phyloP scores from a whole-genome alignment of 2,329 filamentous ascomycete species.

The Fusarium odoratissimum region DNA sequence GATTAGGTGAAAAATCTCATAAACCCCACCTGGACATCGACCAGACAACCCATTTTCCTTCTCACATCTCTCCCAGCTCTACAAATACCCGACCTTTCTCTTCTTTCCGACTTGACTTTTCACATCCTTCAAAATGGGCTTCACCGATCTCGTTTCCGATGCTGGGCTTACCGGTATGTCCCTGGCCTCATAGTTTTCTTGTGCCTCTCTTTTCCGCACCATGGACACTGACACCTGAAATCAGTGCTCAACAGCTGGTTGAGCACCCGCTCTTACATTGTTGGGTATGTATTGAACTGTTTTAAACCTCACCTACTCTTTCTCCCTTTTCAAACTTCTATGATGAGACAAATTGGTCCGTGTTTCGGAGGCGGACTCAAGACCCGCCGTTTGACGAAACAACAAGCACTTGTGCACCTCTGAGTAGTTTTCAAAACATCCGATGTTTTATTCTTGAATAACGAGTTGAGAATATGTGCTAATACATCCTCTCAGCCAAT shows the following conservation, averaged over 20 bases:
- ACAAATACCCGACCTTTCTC: constrained; percentile 45
- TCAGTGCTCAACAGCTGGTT: constrained; percentile 79
- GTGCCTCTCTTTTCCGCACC: constrained; percentile 42
- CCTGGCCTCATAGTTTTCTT: constrained; percentile 41
- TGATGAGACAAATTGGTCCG: constrained; percentile 94
- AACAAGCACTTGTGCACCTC: constrained; percentile 80
- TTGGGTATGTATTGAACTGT: constrained; percentile 72
- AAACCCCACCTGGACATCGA: constrained; percentile 55
- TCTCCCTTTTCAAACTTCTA: constrained; percentile 24
- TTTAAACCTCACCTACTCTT: not conserved
- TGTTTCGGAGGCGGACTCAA: constrained; percentile 95
- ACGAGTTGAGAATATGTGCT: constrained; percentile 24
- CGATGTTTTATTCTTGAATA: constrained; percentile 3
- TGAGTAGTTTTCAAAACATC: constrained; percentile 60
- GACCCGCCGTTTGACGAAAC: constrained; percentile 85
- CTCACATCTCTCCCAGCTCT: constrained; percentile 46
- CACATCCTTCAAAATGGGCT: constrained; percentile 69
- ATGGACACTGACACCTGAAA: constrained; percentile 50
- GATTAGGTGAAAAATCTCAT: constrained; percentile 54
- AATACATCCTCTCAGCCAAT: constrained; percentile 54
- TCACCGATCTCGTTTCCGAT: constrained; percentile 75
- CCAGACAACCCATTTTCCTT: constrained; percentile 53
- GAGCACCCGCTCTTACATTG: constrained; percentile 81
- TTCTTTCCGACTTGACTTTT: constrained; percentile 40
- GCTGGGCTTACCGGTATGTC: constrained; percentile 65